Conservation (phyloP, 805 yeast genomes). For the Geotrichum ghanense region DNA sequence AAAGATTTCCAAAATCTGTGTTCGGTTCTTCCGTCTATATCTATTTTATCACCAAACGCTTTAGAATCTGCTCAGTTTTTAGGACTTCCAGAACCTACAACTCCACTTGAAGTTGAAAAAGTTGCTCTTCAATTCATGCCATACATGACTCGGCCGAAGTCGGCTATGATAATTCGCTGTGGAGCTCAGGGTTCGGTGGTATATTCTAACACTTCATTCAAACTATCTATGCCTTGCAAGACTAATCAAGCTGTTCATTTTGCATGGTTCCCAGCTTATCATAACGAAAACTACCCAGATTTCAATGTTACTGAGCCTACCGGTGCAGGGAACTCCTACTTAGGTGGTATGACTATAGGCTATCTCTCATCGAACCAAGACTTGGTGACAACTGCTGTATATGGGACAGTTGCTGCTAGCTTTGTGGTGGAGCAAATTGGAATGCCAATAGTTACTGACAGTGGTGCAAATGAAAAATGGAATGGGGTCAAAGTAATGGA, state of each 20-base stretch:
- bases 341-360: constrained; percentile 69
- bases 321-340: constrained; percentile 87
- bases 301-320: constrained; percentile 70
- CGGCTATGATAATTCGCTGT: constrained; percentile 4
- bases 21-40: constrained; percentile 33
- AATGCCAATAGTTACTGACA: constrained; percentile 36
- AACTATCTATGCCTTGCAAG: no score
- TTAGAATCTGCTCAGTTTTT: constrained; percentile 67
- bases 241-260: no score
- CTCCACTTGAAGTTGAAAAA: constrained; percentile 30
- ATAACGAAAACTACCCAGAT: constrained; percentile 21
- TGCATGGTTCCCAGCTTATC: constrained; percentile 66
- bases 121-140: constrained; percentile 33
- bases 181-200: background rate
- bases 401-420: constrained; percentile 73
- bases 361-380: constrained; percentile 28
- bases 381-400: constrained; percentile 41
- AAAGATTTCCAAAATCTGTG: constrained; percentile 33
- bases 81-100: constrained; percentile 34
- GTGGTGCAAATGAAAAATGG: constrained; percentile 36
- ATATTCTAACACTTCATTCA: background rate
- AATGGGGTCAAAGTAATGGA: constrained; percentile 41
- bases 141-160: constrained; percentile 27
- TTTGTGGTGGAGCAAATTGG: constrained; percentile 75
- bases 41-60: constrained; percentile 71